Conservation (phyloP, 805 yeast species). For the Candida vartiovaarae region DNA sequence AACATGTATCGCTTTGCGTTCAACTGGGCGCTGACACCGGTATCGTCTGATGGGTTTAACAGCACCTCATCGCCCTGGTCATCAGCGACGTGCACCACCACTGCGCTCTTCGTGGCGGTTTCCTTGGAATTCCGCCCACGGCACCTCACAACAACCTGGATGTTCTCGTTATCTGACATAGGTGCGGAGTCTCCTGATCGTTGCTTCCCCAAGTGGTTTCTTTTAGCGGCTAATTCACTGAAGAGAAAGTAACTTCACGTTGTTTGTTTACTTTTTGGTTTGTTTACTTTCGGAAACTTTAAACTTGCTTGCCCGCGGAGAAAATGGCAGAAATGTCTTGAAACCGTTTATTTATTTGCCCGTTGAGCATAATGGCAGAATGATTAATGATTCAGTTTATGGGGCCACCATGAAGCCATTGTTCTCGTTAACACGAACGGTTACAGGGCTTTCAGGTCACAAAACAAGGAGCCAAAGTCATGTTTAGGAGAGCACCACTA, state of each 20-base stretch:
- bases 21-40: conserved; percentile 32
- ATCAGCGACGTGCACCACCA: conserved; percentile 48
- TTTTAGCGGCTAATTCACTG: background rate
- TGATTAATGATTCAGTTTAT: no score
- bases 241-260: no score
- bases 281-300: no score
- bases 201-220: background rate
- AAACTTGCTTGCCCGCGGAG: no score
- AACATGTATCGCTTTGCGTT: conserved; percentile 56
- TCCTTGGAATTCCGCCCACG: conserved; percentile 56
- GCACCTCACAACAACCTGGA: conserved; percentile 58
- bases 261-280: no score
- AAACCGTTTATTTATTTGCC: no score
- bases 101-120: conserved; percentile 49
- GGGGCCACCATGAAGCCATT: no score
- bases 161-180: conserved; percentile 37
- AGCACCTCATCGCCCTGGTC: conserved; percentile 41
- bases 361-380: no score
- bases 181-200: background rate
- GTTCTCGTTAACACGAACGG: no score
- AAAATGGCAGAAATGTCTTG: no score
- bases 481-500: background rate
- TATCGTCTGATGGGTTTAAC: conserved; percentile 35
- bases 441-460: no score
- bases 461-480: background rate